Evolutionary conservation across 768 basidiomycete species (phyloP), one percentile per base, ranked within the genome.

Genomic region (Trametes cingulata): DNA sequence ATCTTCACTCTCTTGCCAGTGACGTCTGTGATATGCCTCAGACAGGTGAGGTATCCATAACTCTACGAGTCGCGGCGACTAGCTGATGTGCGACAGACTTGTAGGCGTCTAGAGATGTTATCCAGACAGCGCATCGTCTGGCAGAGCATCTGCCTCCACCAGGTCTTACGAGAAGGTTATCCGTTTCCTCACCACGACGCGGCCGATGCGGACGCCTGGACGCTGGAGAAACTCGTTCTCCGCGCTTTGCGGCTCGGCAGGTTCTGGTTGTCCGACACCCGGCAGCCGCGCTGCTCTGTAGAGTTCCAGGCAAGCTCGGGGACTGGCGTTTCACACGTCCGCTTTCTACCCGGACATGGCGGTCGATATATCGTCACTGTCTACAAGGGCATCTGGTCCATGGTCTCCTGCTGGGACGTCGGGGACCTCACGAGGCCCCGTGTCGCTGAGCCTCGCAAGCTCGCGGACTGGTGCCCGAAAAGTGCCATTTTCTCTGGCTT

Each of bases 301-400:
- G 58, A 64, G 6, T 70, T 67, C 52, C 48, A 65, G 36, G 71
- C 69, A 3, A 68, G 74, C 73, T 25, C 75, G 71, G 41, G 76
- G 27, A 80, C 78, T 0, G 70, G 77, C 1, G 76, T 89, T 15
- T 78, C 80, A 14, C 78, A 84, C 12, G 75, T 88, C 15, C 79
- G 75, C 14, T 83, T 89, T 63, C 56, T 88, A 0, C 81, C 80
- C 8, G 78, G 78, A 6, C 70, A 71, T 39, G 77, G 71, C 1
- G 77, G 74, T 7, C 73, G 69, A 43, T 78, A 82, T 69, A 52
- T 88, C 3, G 51, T 86, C 56, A 82, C 82, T 7, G 76, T 85
- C 9, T 84, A 84, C 3, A 82, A 81, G 60, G 77, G 78, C 6
- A 80, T 89, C 50, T 89, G 87, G 87, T 83, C 83, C 40, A 74